These are phyloP conservation scores for Lentinula guzmanii DNA, from an alignment of 768 basidiomycete species.

Conservation along the genomic window DNA sequence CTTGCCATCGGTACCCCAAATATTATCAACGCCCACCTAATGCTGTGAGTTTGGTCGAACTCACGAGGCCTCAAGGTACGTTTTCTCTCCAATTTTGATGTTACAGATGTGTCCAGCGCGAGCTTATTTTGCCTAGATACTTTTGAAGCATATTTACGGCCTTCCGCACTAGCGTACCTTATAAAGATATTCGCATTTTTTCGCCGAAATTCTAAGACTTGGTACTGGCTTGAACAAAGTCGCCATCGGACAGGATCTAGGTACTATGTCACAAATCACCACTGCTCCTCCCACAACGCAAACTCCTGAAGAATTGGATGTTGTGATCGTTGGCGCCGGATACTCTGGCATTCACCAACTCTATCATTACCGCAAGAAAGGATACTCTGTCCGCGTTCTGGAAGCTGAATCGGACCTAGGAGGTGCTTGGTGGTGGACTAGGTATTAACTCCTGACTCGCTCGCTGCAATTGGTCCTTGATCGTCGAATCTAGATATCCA, in stretches of 20 bases:
- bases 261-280: not conserved
- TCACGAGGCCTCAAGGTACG: not conserved
- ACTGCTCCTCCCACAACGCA: not conserved
- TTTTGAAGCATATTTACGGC: not conserved
- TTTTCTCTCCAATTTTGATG: too few species aligned
- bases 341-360: constrained; percentile 16
- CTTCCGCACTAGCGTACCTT: not conserved
- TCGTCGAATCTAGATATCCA: constrained; percentile 12
- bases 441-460: not conserved
- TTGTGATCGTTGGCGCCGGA: constrained; percentile 20
- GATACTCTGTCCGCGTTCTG: constrained; percentile 3
- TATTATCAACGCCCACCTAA: too few species aligned
- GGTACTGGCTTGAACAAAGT: not conserved
- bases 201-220: not conserved
- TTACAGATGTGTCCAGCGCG: not conserved
- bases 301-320: constrained; percentile 8
- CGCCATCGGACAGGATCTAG: not conserved
- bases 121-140: not conserved
- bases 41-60: too few species aligned
- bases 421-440: constrained; percentile 14
- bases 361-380: constrained; percentile 1
- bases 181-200: not conserved
- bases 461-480: constrained; percentile 9
- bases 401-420: constrained; percentile 15
- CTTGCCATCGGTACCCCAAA: too few species aligned